Conservation (phyloP, 1,284 basidiomycete genomes). For the Ustilago cynodontis region DNA sequence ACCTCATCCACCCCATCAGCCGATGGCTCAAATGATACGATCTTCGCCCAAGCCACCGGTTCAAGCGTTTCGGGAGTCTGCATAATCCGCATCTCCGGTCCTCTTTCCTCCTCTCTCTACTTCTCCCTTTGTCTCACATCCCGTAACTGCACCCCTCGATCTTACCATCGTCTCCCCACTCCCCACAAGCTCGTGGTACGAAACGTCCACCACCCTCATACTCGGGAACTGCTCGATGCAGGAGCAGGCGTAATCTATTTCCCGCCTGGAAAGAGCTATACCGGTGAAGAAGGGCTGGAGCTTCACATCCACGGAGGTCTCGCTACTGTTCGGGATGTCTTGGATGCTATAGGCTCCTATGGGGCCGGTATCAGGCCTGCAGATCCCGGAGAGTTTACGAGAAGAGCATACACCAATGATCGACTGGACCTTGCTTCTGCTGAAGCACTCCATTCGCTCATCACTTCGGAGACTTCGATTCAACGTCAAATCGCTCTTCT, state of each 20-base stretch:
- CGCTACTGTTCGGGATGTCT: conserved; percentile 79
- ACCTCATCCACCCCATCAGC: neutral
- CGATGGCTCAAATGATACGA: conserved; percentile 72
- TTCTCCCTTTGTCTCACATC: conserved; percentile 73
- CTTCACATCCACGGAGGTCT: conserved; percentile 88
- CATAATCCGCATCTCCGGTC: conserved; percentile 84
- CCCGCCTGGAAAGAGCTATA: conserved; percentile 80
- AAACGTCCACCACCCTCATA: conserved; percentile 77
- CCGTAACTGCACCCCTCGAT: neutral
- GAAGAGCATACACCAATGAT: conserved; percentile 82
- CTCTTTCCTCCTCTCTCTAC: conserved; percentile 77
- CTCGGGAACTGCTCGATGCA: conserved; percentile 79
- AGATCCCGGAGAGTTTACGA: conserved; percentile 86
- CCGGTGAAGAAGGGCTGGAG: conserved; percentile 84
- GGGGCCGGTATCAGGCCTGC: conserved; percentile 76
- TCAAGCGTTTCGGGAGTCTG: conserved; percentile 84
- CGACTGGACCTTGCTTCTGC: conserved; percentile 85
- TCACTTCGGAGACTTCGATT: conserved; percentile 84
- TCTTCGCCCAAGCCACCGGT: conserved; percentile 87
- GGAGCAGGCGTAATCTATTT: conserved; percentile 82
- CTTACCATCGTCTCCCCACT: conserved; percentile 65
- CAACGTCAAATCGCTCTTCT: conserved; percentile 81
- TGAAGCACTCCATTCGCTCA: conserved; percentile 84
- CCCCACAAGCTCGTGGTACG: conserved; percentile 81
- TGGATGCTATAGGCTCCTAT: conserved; percentile 75